Conservation (phyloP, 2,329 filamentous ascomycete species). For the Hymenoscyphus fraxineus region DNA sequence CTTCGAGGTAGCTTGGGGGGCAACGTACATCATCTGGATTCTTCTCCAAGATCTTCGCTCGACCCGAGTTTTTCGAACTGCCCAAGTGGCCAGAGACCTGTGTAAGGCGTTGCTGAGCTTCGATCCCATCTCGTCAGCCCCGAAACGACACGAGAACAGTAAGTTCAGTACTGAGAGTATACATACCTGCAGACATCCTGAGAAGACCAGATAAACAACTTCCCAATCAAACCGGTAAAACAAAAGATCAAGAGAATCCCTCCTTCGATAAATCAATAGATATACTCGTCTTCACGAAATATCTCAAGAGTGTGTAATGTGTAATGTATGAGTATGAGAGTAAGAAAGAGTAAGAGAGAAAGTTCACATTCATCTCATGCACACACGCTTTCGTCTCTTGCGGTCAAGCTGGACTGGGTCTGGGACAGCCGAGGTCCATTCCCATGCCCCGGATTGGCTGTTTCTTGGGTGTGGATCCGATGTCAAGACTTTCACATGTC, state of each 20-base stretch:
- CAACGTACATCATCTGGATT: constrained; percentile 59
- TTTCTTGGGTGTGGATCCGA: not conserved
- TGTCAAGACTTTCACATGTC: constrained; percentile 14
- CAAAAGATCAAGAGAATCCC: not conserved
- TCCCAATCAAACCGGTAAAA: not conserved
- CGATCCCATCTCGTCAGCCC: constrained; percentile 22
- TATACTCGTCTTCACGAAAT: not conserved
- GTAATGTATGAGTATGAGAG: too few relatives aligned
- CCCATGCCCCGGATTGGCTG: not conserved
- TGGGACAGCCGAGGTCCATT: constrained; percentile 13
- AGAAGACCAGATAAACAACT: not conserved
- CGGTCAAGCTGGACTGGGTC: too few relatives aligned
- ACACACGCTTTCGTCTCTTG: too few relatives aligned
- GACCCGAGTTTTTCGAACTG: constrained; percentile 23
- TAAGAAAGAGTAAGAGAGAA: not conserved
- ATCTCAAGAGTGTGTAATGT: too few relatives aligned
- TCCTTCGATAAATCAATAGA: not conserved
- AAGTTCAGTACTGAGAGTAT: too few relatives aligned
- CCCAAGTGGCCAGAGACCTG: constrained; percentile 60
- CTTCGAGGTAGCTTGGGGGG: not conserved
- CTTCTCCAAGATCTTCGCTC: constrained; percentile 54
- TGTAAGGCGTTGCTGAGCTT: constrained; percentile 36
- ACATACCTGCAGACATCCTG: constrained; percentile 31
- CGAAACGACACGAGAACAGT: not conserved
- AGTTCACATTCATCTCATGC: not conserved